Percentiles rank a stretch among this genome's conserved stretches.
Evolutionary conservation across 257 asterid genomes (phyloP).

Genomic region (Fraxinus pennsylvanica): DNA sequence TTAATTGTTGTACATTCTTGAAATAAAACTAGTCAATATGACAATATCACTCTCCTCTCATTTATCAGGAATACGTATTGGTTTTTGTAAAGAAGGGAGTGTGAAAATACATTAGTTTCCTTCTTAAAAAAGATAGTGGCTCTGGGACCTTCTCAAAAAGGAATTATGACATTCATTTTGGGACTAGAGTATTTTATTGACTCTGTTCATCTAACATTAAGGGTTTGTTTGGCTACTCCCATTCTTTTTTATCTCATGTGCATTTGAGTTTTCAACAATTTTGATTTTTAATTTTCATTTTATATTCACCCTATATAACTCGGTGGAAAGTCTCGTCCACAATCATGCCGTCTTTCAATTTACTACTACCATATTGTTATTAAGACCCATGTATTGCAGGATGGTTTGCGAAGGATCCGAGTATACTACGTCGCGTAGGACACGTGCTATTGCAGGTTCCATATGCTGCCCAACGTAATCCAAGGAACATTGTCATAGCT

Average conservation of each 20-base stretch:
- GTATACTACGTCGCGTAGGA: conserved; percentile 84
- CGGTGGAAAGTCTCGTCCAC: neutral
- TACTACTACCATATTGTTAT: conserved; percentile 4
- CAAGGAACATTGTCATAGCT: conserved; percentile 75
- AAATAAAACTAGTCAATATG: neutral
- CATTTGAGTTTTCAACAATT: neutral
- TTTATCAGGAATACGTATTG: neutral
- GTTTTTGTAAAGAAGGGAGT: neutral
- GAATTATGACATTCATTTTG: neutral
- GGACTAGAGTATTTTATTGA: neutral
- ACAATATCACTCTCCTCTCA: neutral
- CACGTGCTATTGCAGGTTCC: conserved; percentile 89
- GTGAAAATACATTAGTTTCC: conserved; percentile 5
- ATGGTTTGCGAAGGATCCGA: conserved; percentile 89
- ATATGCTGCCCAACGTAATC: conserved; percentile 65
- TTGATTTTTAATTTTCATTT: neutral
- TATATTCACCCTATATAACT: neutral
- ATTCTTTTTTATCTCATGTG: neutral
- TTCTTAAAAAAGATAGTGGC: neutral
- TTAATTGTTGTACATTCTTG: neutral
- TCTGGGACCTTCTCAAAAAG: neutral
- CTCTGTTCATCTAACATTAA: too few relatives aligned
- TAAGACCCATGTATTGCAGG: conserved; percentile 53
- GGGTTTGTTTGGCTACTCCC: neutral
- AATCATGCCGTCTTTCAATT: neutral